phyloP scores from a whole-genome alignment of 2,329 filamentous ascomycete genomes.

The Colletotrichum spaethianum region DNA sequence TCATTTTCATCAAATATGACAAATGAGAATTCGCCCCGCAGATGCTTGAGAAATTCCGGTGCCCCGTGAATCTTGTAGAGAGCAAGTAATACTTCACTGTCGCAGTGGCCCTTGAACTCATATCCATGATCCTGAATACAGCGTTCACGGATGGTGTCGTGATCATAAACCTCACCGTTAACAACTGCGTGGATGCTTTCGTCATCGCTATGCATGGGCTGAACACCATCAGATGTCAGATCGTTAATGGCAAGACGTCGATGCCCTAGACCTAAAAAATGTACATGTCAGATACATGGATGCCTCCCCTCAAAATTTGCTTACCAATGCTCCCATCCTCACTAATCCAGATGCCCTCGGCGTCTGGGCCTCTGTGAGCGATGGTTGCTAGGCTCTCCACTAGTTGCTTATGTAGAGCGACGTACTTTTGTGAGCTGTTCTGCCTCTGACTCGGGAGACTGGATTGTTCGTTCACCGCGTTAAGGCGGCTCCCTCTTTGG shows the following conservation, averaged over 20 bases:
- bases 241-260: constrained; percentile 68
- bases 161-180: constrained; percentile 72
- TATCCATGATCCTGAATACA: constrained; percentile 54
- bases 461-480: not conserved
- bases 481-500: not conserved
- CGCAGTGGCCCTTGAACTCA: constrained; percentile 60
- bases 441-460: not conserved
- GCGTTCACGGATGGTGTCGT: constrained; percentile 59
- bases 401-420: constrained; percentile 3
- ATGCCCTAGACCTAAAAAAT: constrained; percentile 56
- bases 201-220: constrained; percentile 59
- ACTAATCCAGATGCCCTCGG: constrained; percentile 47
- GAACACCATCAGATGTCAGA: constrained; percentile 58
- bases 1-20: constrained; percentile 61
- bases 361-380: constrained; percentile 50
- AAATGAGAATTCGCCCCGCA: constrained; percentile 69
- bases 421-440: not conserved
- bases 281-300: not conserved
- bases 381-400: constrained; percentile 40
- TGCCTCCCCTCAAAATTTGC: not conserved
- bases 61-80: constrained; percentile 65
- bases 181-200: constrained; percentile 65
- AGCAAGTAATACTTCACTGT: constrained; percentile 67
- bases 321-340: constrained; percentile 25
- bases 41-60: constrained; percentile 52